Conservation (phyloP, 2,329 filamentous ascomycete species). For the Elsinoe ampelina region DNA sequence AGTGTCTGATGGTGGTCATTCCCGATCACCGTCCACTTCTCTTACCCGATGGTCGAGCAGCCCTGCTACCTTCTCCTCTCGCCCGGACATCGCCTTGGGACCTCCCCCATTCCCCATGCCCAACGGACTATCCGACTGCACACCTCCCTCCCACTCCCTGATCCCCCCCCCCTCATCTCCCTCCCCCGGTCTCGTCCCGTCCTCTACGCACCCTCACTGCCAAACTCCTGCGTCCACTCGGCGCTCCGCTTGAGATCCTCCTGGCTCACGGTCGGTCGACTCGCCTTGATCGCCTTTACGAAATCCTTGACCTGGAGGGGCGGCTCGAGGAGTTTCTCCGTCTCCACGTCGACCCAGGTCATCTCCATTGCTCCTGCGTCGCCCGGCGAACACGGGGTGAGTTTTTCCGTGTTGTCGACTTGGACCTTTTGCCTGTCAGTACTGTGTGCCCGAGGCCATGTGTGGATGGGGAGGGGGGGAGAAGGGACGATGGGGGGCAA, state of each 20-base stretch:
- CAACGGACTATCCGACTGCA: no score
- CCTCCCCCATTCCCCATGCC: no score
- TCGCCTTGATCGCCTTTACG: conserved; percentile 78
- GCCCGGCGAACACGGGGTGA: conserved; percentile 90
- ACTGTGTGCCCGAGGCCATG: not conserved
- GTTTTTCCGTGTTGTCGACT: conserved; percentile 54
- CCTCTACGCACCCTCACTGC: conserved; percentile 65
- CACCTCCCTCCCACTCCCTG: not conserved
- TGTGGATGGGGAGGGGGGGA: not conserved
- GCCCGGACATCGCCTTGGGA: no score
- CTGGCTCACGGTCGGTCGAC: conserved; percentile 78
- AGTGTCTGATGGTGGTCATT: no score
- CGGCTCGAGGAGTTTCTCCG: conserved; percentile 77
- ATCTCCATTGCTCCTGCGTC: conserved; percentile 81
- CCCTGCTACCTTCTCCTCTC: no score
- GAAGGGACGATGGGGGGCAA: not conserved
- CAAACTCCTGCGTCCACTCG: conserved; percentile 95
- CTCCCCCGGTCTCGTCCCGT: not conserved
- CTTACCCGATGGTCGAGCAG: no score
- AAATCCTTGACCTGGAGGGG: conserved; percentile 86
- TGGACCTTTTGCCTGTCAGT: conserved; percentile 47
- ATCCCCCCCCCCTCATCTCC: no score
- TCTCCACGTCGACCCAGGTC: conserved; percentile 81
- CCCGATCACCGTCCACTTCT: no score
- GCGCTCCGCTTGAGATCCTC: conserved; percentile 76